These are phyloP conservation scores for Lepiota brunneoincarnata DNA, from an alignment of 768 basidiomycete species.

Conservation along the genomic window DNA sequence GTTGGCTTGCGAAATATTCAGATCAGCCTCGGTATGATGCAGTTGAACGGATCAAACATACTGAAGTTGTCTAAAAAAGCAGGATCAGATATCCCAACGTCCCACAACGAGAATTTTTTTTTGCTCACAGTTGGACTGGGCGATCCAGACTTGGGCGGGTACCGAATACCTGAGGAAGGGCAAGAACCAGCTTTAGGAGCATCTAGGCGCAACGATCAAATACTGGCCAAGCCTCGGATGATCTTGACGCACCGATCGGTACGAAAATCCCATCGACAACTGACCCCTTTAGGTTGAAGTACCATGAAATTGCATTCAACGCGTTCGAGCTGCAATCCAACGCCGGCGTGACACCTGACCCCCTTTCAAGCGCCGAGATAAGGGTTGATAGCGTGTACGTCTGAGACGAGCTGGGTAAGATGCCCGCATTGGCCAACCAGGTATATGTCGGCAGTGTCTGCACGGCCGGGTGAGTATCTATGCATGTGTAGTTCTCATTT, in stretches of 20 bases:
- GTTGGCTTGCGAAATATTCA: constrained; percentile 4
- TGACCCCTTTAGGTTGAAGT: constrained; percentile 66
- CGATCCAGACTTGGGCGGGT: constrained; percentile 51
- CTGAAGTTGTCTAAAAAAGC: neutral
- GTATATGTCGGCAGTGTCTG: constrained; percentile 69
- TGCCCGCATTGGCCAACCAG: constrained; percentile 70
- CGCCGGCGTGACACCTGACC: constrained; percentile 49
- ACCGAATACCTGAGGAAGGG: constrained; percentile 54
- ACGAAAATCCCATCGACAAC: constrained; percentile 62
- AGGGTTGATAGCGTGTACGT: constrained; percentile 59
- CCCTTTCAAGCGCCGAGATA: constrained; percentile 50
- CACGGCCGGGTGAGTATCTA: constrained; percentile 2
- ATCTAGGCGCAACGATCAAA: constrained; percentile 33
- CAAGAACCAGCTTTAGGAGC: constrained; percentile 50
- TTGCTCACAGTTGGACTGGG: constrained; percentile 28
- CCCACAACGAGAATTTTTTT: neutral
- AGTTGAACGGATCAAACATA: neutral
- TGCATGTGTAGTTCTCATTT: constrained; percentile 28
- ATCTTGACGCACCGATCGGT: constrained; percentile 45
- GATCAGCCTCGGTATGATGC: neutral
- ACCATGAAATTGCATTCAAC: constrained; percentile 49
- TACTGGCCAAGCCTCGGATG: neutral
- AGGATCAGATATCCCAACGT: neutral
- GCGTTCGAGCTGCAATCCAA: constrained; percentile 28
- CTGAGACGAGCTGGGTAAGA: constrained; percentile 57